Evolutionary conservation across 495 filamentous ascomycete species (phyloP), one percentile per base, ranked within the genome.

Genomic region (Jackrogersella minutella): DNA sequence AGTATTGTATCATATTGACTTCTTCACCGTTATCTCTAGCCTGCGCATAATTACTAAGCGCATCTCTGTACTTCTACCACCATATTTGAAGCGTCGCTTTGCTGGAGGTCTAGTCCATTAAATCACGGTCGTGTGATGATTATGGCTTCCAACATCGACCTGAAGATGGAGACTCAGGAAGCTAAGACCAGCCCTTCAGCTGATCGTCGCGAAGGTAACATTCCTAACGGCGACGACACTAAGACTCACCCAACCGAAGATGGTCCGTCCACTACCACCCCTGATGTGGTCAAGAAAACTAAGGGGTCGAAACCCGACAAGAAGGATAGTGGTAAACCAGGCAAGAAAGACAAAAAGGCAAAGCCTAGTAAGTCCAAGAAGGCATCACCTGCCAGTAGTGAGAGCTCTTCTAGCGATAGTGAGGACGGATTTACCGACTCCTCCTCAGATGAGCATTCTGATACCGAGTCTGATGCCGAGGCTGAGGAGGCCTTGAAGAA

Each of bases 291-390:
- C 13, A 53, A 66, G 41, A 78, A 77, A 44, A 10, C 43, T 8
- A 66, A 74, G 9, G 52, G 54, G 21, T 9, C 61, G 0, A 75
- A 77, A 5, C 68, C 64, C 22, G 78, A 77, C 3, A 77, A 78
- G 62, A 78, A 80, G 50, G 50, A 70, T 13, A 47, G 54, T 50
- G 77, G 77, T 47, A 78, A 78, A 57, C 51, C 56, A 34, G 77
- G 66, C 28, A 81, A 79, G 64, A 81, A 78, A 51, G 69, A 74
- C 26, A 55, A 71, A 14, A 80, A 80, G 52, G 54, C 62, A 52
- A 79, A 79, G 60, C 50, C 54, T 44, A 74, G 76, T 60, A 78
- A 81, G 68, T 64, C 74, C 1, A 78, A 79, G 64, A 80, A 81
- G 72, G 70, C 1, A 72, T 75, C 39, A 62, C 70, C 22, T 40